Base-by-base conservation (phyloP, 768 basidiomycete species). In the Hebeloma cylindrosporum region DNA sequence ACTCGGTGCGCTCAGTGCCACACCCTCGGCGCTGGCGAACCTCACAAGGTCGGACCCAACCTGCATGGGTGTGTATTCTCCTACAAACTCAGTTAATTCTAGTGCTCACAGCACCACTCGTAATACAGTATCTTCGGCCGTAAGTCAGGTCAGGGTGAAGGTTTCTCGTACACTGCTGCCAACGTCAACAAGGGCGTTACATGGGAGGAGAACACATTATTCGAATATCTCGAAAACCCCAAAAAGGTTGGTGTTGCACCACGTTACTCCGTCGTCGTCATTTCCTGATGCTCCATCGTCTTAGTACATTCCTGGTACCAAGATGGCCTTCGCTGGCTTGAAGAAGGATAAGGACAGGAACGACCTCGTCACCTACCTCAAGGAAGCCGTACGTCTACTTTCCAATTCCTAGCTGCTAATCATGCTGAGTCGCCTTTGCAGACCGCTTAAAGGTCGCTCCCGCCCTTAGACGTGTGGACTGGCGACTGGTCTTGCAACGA, bases 331-430 rank as follows among this genome's bases (percentile, higher is more conserved):
- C 58, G 93, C 93, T 54, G 95, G 95, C 60, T 72, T 98, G 65
- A 98, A 97, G 85, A 98, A 97, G 82, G 91, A 91, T 7, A 92
- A 93, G 79, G 94, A 97, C 67, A 85, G 94, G 72, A 88, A 83
- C 64, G 94, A 98, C 72, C 83, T 98, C 60, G 79, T 97, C 60
- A 82, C 93, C 47, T 82, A 75, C 64, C 75, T 94, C 59, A 88
- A 88, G 75, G 79, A 83, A 40, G 61, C 79, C 43, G 88, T 89
- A 60, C 51, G 85, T 73, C 3, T 14, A 16, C 14, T 14, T 41
- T 40, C 6, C 16, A 7, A 7, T 8, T 38, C 13, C 22, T 13
- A 10, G 27, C 20, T 22, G n/a, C 27, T 20, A 1, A 11, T n/a
- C 28, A 16, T 22, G 17, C 33, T 45, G 11, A 30, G 13, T 10